Conservation (phyloP, 208 protist genomes). For the Crithidia thermophila region DNA sequence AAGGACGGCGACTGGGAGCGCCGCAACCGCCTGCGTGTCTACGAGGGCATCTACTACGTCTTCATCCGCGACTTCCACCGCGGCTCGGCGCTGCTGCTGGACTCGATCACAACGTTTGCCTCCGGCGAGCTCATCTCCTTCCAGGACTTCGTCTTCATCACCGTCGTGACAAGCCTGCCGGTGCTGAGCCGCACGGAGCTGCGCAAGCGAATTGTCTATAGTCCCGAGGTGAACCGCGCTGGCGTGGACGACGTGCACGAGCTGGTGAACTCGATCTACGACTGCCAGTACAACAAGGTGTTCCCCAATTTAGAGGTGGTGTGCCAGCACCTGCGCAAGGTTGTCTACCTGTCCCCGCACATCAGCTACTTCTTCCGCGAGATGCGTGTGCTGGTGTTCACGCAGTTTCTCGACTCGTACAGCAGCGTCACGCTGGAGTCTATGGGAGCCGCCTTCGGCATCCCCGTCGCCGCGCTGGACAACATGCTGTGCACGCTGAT, state of each 20-base stretch:
- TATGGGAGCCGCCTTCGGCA: conserved; percentile 97
- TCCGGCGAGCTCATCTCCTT: conserved; percentile 95
- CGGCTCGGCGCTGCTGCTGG: conserved; percentile 94
- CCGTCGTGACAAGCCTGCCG: conserved; percentile 89
- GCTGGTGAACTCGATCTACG: conserved; percentile 94
- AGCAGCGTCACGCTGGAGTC: conserved; percentile 95
- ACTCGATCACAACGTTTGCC: conserved; percentile 98
- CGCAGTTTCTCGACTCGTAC: conserved; percentile 99
- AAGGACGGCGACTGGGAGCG: conserved; percentile 99
- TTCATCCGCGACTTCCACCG: conserved; percentile 95
- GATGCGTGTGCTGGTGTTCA: conserved; percentile 96
- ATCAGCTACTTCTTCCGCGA: conserved; percentile 97
- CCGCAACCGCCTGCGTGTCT: conserved; percentile 98
- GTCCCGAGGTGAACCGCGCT: conserved; percentile 91
- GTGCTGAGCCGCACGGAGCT: conserved; percentile 90
- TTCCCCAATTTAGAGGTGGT: conserved; percentile 93
- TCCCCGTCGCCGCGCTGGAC: conserved; percentile 87
- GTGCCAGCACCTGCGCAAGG: conserved; percentile 86
- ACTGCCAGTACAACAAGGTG: conserved; percentile 96
- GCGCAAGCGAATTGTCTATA: conserved; percentile 91
- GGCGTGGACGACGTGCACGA: conserved; percentile 90
- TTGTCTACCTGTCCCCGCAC: conserved; percentile 95
- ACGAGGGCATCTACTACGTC: conserved; percentile 97
- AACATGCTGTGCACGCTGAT: conserved; percentile 98
- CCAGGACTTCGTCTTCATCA: conserved; percentile 96